Percentiles rank a stretch among this genome's conserved stretches.
Conservation (phyloP, 495 filamentous ascomycete genomes). For the Trichoderma virens region DNA sequence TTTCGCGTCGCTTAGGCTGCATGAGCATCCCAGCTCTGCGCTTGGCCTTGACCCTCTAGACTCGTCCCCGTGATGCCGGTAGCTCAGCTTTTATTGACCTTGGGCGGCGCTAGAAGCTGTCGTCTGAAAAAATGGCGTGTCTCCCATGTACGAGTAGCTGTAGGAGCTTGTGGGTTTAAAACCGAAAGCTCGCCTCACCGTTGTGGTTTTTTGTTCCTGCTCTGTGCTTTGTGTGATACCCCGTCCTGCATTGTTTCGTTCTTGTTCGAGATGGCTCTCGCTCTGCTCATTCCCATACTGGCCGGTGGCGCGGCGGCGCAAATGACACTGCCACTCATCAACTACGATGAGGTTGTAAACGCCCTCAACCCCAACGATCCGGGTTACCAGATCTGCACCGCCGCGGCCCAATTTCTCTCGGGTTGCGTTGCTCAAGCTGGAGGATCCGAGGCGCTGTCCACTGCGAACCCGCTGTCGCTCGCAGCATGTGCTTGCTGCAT, state of each 20-base stretch:
- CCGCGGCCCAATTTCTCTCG: background rate
- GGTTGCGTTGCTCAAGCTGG: background rate
- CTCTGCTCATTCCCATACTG: background rate
- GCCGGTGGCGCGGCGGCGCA: background rate
- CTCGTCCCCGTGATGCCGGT: background rate
- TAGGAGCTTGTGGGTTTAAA: background rate
- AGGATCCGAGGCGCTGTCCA: background rate
- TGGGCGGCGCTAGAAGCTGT: background rate
- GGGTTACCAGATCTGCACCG: background rate
- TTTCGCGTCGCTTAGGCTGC: background rate
- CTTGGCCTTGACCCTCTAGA: background rate
- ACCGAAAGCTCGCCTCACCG: background rate
- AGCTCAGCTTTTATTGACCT: background rate
- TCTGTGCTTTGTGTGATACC: background rate
- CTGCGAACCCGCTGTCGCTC: background rate
- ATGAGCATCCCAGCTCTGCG: background rate
- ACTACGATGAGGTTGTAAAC: background rate
- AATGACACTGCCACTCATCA: background rate
- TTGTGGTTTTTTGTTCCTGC: no score
- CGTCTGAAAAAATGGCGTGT: background rate
- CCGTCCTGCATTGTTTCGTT: background rate
- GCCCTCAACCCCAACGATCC: background rate
- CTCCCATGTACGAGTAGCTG: background rate
- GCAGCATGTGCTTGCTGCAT: conserved; percentile 4
- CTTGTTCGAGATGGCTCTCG: background rate